phyloP scores from a whole-genome alignment of 1,284 basidiomycete genomes.

The Leccinum proximum region DNA sequence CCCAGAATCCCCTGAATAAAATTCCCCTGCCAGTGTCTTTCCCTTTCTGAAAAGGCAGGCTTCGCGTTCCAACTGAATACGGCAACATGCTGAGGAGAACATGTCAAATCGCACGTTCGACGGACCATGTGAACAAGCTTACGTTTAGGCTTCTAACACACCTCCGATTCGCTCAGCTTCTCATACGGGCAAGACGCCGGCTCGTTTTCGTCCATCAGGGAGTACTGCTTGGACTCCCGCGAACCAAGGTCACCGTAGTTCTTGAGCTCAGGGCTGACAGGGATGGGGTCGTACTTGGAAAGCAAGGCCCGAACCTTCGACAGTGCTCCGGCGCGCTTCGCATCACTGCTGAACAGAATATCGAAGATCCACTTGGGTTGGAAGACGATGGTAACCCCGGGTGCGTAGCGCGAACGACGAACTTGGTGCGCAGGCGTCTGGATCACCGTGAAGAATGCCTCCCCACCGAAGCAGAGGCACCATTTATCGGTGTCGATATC shows the following conservation, averaged over 20 bases:
- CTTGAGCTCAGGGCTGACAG: conserved; percentile 22
- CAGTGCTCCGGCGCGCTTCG: conserved; percentile 19
- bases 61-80: not conserved
- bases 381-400: conserved; percentile 21
- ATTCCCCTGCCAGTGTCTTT: not conserved
- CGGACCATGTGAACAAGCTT: too few relatives aligned
- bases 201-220: too few relatives aligned
- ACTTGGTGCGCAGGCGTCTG: conserved; percentile 23
- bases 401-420: conserved; percentile 18
- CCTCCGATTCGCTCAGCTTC: too few relatives aligned
- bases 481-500: too few relatives aligned
- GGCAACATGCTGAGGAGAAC: too few relatives aligned
- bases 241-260: conserved; percentile 21
- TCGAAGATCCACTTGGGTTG: conserved; percentile 27
- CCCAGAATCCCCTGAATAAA: not conserved
- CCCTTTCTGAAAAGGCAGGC: not conserved
- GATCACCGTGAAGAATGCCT: conserved; percentile 12
- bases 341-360: conserved; percentile 21
- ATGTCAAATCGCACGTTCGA: too few relatives aligned
- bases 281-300: conserved; percentile 21
- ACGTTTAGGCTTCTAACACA: too few relatives aligned
- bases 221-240: conserved; percentile 21
- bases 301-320: conserved; percentile 19
- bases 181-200: too few relatives aligned
- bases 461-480: too few relatives aligned